Base-by-base conservation (phyloP, 1,284 basidiomycete genomes). In the Cutaneotrichosporon sp. region DNA sequence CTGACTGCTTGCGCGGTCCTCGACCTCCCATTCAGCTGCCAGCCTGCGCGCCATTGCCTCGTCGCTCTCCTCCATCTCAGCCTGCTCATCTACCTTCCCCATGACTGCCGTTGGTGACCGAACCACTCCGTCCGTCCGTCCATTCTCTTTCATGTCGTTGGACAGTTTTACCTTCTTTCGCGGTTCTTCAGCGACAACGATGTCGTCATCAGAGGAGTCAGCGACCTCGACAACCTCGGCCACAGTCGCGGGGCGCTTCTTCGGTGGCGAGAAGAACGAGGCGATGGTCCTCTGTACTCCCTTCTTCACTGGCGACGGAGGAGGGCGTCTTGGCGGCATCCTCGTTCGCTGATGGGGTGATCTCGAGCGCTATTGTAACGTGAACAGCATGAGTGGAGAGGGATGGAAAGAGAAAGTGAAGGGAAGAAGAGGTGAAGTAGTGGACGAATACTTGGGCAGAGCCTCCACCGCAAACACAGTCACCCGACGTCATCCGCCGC, bases 241-340 rank as follows among this genome's bases (percentile, higher is more conserved):
- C 11, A 11, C n/a, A 35, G 47, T 55, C 24, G 27, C 19, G 38
- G 39, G 25, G 3, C 52, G 43, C 51, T 64, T 66, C 29, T 42
- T 44, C 2, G 66, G 66, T 3, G 69, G 67, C 3, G 64, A 51
- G 57, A 72, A 72, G 67, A 72, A 72, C 9, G 65, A 53, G 14
- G 63, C 55, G 50, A 72, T 64, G 4, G 67, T 67, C 4, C 60
- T 29, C 46, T 61, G 60, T 7, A 45, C 26, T 24, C 51, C 45
- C 42, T 55, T 55, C 11, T 39, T 55, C 14, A 45, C 22, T 9
- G 60, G 32, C 19, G 61, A 55, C 4, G 58, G 56, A 5, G 61
- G 56, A 3, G 43, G 27, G 16, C 53, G 52, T 39, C 46, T 57
- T n/a, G 47, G 47, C 10, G 29, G 35, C 52, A 52, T 59, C 25